phyloP scores from a whole-genome alignment of 352 stramenopile genomes.

The Thraustochytrium sp. region DNA sequence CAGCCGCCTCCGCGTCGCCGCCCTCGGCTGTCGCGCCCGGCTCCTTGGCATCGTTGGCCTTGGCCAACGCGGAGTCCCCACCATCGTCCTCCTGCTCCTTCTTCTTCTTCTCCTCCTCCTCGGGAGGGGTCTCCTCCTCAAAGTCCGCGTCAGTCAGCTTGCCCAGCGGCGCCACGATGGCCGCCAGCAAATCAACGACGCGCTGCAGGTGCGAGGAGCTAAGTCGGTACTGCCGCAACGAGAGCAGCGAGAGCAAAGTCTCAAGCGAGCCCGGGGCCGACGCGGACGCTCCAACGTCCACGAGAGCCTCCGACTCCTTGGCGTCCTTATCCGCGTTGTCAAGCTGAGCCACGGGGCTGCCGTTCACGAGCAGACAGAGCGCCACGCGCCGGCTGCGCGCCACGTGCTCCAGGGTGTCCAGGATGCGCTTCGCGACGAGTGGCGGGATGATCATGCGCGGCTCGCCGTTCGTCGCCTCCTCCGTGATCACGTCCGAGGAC shows the following conservation, averaged over 20 bases:
- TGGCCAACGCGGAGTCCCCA: background rate
- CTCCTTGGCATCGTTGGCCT: background rate
- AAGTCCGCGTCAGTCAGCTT: background rate
- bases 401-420: constrained; percentile 36
- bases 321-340: background rate
- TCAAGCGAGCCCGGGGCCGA: background rate
- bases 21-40: background rate
- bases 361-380: constrained; percentile 1
- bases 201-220: constrained; percentile 20
- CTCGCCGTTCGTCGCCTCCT: background rate
- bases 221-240: constrained; percentile 35
- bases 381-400: background rate
- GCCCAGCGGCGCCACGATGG: background rate
- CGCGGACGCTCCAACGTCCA: background rate
- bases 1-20: background rate
- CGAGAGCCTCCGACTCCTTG: background rate
- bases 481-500: background rate
- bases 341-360: background rate
- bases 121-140: background rate
- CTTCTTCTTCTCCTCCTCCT: background rate
- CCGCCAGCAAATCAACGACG: constrained; percentile 27
- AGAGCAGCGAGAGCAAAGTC: background rate
- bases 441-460: background rate
- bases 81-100: background rate
- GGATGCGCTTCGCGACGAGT: constrained; percentile 10